Evolutionary conservation across 495 filamentous ascomycete species (phyloP).

Genomic region (Penicillium robsamsonii): DNA sequence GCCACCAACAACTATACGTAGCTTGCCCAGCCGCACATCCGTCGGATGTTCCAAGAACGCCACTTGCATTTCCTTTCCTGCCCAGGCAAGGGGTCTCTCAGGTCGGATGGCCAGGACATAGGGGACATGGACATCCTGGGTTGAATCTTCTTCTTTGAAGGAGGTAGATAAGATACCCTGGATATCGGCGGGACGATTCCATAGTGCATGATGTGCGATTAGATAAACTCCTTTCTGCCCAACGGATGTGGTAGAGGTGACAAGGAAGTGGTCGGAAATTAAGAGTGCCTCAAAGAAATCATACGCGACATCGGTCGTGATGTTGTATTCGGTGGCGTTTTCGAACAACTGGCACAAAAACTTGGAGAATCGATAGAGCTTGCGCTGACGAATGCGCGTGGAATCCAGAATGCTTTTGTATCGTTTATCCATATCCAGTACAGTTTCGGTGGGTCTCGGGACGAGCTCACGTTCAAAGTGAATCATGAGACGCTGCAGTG

Average conservation of each 20-base stretch:
- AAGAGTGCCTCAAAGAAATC: conserved; percentile 80
- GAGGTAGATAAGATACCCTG: conserved; percentile 83
- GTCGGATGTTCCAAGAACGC: conserved; percentile 73
- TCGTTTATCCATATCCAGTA: conserved; percentile 87
- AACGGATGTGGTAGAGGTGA: conserved; percentile 54
- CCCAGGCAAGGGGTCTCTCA: conserved; percentile 76
- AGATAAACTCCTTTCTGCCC: conserved; percentile 74
- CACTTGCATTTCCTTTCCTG: conserved; percentile 69
- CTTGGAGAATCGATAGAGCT: conserved; percentile 78
- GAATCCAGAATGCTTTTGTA: conserved; percentile 95
- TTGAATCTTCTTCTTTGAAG: conserved; percentile 70
- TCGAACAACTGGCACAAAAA: conserved; percentile 91
- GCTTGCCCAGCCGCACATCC: conserved; percentile 81
- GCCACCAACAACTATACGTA: conserved; percentile 87
- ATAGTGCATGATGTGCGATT: conserved; percentile 78
- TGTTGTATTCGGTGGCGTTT: conserved; percentile 90
- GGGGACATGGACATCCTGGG: conserved; percentile 67
- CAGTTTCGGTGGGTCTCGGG: conserved; percentile 74
- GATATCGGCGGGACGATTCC: conserved; percentile 72
- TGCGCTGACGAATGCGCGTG: conserved; percentile 90
- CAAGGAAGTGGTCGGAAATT: conserved; percentile 80
- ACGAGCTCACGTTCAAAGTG: conserved; percentile 92
- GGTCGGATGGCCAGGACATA: conserved; percentile 85
- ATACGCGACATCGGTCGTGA: conserved; percentile 61
- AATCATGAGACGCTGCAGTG: conserved; percentile 77